Evolutionary conservation across 1,284 basidiomycete species (phyloP).

Genomic region (Trichosporon faecale): DNA sequence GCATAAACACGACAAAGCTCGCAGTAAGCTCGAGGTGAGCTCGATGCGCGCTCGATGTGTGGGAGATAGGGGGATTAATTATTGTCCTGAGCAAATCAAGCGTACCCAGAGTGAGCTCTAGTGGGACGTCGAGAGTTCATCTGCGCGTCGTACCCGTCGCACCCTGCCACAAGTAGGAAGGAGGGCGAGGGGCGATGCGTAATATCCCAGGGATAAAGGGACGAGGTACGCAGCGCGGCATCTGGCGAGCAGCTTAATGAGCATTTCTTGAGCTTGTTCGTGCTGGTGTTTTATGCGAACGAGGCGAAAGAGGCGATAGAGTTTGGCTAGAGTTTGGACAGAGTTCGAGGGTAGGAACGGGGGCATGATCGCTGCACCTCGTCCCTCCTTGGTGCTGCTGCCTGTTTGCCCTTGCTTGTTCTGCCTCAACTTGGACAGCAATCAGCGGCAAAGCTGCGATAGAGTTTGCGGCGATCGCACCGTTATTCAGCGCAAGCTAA

Average conservation of each 20-base stretch:
- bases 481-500: neutral
- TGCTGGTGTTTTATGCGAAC: neutral
- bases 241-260: neutral
- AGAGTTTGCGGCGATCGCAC: neutral
- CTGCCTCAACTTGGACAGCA: too few species aligned
- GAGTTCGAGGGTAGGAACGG: neutral
- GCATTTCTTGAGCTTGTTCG: neutral
- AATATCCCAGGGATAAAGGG: neutral
- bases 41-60: too few species aligned
- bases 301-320: too few species aligned
- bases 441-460: neutral
- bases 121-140: neutral
- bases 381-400: too few species aligned
- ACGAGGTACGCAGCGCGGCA: neutral
- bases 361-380: neutral
- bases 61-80: conserved; percentile 1
- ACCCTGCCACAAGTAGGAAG: neutral
- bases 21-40: too few species aligned
- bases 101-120: neutral
- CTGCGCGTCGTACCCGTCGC: too few species aligned
- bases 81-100: neutral
- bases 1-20: neutral
- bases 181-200: neutral
- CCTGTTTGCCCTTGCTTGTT: neutral
- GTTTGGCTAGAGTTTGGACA: neutral